Evolutionary conservation across 305 asterid genomes (phyloP), one percentile per base, ranked within the genome.

Genomic region (Fraxinus nigra): DNA sequence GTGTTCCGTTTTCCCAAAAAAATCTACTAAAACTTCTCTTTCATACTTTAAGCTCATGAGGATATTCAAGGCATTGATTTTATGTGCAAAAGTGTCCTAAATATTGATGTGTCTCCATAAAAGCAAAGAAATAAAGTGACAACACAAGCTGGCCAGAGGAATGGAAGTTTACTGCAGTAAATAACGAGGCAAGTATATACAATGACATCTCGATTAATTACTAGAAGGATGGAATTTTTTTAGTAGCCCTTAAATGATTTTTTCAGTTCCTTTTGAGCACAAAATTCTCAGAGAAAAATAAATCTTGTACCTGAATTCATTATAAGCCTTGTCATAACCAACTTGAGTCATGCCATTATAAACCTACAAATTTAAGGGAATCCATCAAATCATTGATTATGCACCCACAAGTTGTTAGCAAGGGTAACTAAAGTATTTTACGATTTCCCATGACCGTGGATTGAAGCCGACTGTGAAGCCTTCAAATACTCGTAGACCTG

Each of bases 391-490:
- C 51, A 78, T 54, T 35, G 76, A 74, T 70, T 75, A 75, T 1
- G 24, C 46, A 83, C 85, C 79, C 67, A 79, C 77, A 80, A 77
- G 54, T 51, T 30, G 43, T 70, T 79, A 37, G 74, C n/a, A 85
- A 46, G 43, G 73, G 33, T 33, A 82, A 79, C 38, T 69, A 76
- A 35, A 81, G 74, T 79, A 77, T 82, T 87, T 78, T 90, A 95
- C 99, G 82, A 95, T 90, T 89, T 95, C 99, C 97, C 95, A 92
- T 77, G 97, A 86, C 61, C 97, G 91, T 75, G 98, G 97, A 89
- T 93, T 94, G 89, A 92, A 94, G 79, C 99, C 99, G 86, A 95
- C 96, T 35, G 99, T 95, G 85, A 92, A 92, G 86, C 99, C 99
- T 88, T 92, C 93, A 89, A 93, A 92, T 69, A 95, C 97, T 61